These are phyloP conservation scores for Alternaria ventricosa DNA, from an alignment of 2,329 filamentous ascomycete species.

Conservation along the genomic window DNA sequence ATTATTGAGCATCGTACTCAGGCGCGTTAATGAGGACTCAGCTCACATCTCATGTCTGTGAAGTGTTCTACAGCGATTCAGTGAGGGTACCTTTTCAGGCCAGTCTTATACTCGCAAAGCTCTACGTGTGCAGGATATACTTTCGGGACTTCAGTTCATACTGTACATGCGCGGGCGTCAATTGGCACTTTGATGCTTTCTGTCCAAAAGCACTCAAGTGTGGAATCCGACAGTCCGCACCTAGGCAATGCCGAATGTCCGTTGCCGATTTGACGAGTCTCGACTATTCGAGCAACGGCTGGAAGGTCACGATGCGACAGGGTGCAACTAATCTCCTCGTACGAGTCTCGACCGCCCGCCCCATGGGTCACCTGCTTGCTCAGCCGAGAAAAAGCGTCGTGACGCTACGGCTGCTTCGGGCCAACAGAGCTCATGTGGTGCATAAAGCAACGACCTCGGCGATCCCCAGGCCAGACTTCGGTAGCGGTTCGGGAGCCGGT, in stretches of 20 bases:
- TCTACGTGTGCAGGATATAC: neutral
- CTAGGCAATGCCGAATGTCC: neutral
- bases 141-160: neutral
- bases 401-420: constrained; percentile 17
- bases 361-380: constrained; percentile 20
- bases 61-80: neutral
- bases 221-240: neutral
- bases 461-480: constrained; percentile 3
- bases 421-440: constrained; percentile 19
- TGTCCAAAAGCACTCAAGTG: neutral
- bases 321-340: neutral
- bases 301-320: constrained; percentile 1
- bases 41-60: neutral
- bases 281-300: neutral
- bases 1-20: neutral
- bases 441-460: constrained; percentile 20
- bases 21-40: neutral
- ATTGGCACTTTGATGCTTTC: neutral
- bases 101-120: neutral
- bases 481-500: constrained; percentile 5
- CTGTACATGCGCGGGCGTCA: neutral
- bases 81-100: neutral
- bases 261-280: neutral
- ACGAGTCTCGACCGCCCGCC: constrained; percentile 23
- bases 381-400: constrained; percentile 17